Evolutionary conservation across 148 eudicot genomes (phyloP).

Genomic region (Polygonum maritimum): DNA sequence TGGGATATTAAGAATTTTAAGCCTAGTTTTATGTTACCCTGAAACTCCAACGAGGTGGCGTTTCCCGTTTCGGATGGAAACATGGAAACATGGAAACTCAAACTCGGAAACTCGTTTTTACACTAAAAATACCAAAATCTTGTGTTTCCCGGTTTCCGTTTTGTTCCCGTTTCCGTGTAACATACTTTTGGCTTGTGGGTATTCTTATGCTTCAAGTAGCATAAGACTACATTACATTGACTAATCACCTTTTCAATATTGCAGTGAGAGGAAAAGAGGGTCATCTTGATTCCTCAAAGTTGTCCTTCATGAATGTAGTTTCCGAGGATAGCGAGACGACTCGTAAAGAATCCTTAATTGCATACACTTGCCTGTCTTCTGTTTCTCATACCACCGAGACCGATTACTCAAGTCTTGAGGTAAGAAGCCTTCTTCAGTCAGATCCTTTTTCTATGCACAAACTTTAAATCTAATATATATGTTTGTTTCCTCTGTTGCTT

Average conservation of each 20-base stretch:
- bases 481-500: conserved; percentile 7
- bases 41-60: too few species aligned
- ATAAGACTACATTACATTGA: not conserved
- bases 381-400: conserved; percentile 33
- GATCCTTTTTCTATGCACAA: not conserved
- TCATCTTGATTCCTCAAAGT: conserved; percentile 35
- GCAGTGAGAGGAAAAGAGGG: conserved; percentile 58
- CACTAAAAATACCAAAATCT: too few species aligned
- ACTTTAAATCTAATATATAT: not conserved
- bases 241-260: conserved; percentile 10
- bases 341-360: conserved; percentile 31
- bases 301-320: conserved; percentile 31
- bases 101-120: too few species aligned
- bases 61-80: too few species aligned
- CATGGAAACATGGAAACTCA: too few species aligned
- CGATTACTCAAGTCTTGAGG: conserved; percentile 36
- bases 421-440: conserved; percentile 18
- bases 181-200: not conserved
- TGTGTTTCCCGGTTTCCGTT: too few species aligned
- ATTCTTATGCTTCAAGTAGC: not conserved
- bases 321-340: conserved; percentile 39
- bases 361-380: conserved; percentile 31
- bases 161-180: too few species aligned
- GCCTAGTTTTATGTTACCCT: too few species aligned
- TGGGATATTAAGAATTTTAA: not conserved